A percentile compares a stretch with the other conserved stretches of the same genome.
Conservation (phyloP, 2,329 filamentous ascomycete genomes). For the Hypoxylon sp. region DNA sequence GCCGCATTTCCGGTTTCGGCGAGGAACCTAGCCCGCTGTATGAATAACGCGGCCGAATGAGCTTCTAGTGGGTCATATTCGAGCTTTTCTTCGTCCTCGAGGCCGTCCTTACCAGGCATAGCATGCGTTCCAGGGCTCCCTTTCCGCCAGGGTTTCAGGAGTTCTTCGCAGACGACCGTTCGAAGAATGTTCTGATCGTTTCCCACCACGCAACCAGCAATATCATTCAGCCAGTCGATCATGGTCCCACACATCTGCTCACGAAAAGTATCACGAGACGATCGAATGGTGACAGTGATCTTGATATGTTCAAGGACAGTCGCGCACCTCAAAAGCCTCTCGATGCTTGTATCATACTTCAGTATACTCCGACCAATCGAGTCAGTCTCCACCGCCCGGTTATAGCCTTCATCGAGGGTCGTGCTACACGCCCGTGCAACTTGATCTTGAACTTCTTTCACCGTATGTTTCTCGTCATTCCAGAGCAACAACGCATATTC, state of each 20-base stretch:
- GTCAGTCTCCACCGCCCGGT: constrained; percentile 89
- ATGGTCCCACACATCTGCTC: constrained; percentile 99
- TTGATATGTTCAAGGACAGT: constrained; percentile 94
- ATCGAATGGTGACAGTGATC: constrained; percentile 93
- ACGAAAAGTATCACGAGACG: constrained; percentile 92
- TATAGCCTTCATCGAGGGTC: constrained; percentile 74
- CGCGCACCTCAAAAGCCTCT: constrained; percentile 80
- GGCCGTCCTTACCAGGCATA: constrained; percentile 79
- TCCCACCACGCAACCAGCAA: constrained; percentile 88
- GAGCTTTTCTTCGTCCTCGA: constrained; percentile 82
- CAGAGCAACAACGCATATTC: constrained; percentile 91
- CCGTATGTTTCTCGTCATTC: constrained; percentile 99
- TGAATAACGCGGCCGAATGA: constrained; percentile 51
- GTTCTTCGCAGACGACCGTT: constrained; percentile 87
- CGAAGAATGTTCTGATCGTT: constrained; percentile 83
- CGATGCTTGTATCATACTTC: constrained; percentile 78
- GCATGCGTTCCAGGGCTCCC: constrained; percentile 87
- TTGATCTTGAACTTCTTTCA: constrained; percentile 89
- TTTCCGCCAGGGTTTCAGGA: constrained; percentile 87
- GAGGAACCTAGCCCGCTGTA: constrained; percentile 55
- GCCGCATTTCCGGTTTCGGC: constrained; percentile 46
- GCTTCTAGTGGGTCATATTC: constrained; percentile 59
- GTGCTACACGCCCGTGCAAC: constrained; percentile 89
- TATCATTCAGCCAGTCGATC: constrained; percentile 95
- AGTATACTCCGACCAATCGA: constrained; percentile 88